Evolutionary conservation across 2,329 filamentous ascomycete genomes (phyloP).

Genomic region (Phyllosticta paracitricarpa): DNA sequence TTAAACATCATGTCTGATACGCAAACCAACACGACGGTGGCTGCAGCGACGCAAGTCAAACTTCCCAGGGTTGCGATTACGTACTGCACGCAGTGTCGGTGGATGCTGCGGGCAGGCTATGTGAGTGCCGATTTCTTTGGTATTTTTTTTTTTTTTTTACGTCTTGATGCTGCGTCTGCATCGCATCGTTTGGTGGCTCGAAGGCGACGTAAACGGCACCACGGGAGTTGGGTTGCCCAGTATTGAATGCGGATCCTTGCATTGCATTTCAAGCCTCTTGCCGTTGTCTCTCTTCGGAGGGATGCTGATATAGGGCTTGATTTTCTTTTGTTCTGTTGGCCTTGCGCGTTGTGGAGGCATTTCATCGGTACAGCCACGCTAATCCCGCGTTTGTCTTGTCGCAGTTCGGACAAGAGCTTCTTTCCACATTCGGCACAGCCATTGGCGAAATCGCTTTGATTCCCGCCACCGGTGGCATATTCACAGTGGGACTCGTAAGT

Average conservation of each 20-base stretch:
- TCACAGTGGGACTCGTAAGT: conserved; percentile 55
- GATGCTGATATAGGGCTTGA: neutral
- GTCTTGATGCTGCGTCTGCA: neutral
- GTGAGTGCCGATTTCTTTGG: conserved; percentile 36
- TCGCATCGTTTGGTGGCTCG: neutral
- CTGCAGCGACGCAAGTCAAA: conserved; percentile 4
- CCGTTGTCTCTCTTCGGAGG: neutral
- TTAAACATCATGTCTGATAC: conserved; percentile 1
- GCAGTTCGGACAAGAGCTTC: conserved; percentile 86
- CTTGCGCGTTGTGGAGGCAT: conserved; percentile 16
- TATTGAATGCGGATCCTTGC: neutral
- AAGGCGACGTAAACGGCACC: neutral
- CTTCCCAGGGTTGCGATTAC: conserved; percentile 75
- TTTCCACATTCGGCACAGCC: conserved; percentile 78
- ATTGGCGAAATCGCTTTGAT: conserved; percentile 83
- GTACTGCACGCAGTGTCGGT: conserved; percentile 90
- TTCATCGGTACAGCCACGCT: neutral
- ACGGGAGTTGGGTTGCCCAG: neutral
- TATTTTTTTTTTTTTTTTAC: neutral
- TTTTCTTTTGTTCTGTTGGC: neutral
- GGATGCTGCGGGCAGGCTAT: conserved; percentile 76
- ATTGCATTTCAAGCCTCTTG: neutral
- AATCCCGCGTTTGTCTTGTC: neutral
- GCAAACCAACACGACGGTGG: neutral
- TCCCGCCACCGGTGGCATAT: conserved; percentile 75